Conservation (phyloP, 257 asterid genomes). For the Paulownia fortunei region DNA sequence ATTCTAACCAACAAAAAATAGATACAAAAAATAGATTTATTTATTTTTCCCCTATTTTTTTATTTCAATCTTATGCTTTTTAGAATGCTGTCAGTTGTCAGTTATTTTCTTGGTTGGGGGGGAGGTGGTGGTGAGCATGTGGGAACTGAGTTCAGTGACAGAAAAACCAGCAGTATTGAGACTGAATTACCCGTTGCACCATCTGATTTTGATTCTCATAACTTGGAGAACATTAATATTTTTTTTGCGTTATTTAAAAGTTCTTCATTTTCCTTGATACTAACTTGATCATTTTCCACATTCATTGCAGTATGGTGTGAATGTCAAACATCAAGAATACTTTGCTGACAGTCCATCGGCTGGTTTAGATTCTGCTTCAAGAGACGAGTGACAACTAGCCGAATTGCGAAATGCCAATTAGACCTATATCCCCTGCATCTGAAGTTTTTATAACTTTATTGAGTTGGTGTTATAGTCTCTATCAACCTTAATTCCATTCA, state of each 20-base stretch:
- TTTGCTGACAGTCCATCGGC: conserved; percentile 92
- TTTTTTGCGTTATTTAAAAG: not conserved
- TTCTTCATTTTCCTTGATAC: not conserved
- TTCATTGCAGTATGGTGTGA: conserved; percentile 83
- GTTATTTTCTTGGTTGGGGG: not conserved
- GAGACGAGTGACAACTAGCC: conserved; percentile 58
- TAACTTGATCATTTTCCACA: conserved; percentile 22
- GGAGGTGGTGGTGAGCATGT: not conserved
- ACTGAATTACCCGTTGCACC: not conserved
- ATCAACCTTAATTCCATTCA: not conserved
- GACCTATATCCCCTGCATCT: conserved; percentile 11
- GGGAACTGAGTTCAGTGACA: not conserved
- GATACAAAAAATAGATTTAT: too few species aligned
- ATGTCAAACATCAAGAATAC: conserved; percentile 94
- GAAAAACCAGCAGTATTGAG: not conserved
- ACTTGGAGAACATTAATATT: not conserved
- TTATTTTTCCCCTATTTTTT: not conserved
- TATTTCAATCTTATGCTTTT: not conserved
- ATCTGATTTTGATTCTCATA: not conserved
- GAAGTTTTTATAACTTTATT: conserved; percentile 3
- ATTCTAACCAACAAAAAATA: not conserved
- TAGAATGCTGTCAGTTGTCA: not conserved
- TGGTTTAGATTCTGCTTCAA: conserved; percentile 74
- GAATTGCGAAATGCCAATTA: not conserved
- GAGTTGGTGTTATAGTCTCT: not conserved